Conservation (phyloP, 805 yeast species). For the Schizosaccharomyces lindneri region DNA sequence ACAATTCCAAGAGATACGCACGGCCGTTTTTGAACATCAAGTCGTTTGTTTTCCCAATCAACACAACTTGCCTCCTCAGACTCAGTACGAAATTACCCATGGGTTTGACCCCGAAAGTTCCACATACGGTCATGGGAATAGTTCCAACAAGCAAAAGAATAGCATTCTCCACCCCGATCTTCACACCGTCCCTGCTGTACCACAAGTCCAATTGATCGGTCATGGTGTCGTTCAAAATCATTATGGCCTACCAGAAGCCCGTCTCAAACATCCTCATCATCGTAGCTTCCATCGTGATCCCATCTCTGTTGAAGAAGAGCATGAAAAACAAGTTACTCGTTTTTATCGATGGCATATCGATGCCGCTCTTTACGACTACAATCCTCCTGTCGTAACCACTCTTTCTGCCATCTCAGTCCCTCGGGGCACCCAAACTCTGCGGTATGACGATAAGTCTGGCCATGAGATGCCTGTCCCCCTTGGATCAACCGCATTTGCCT, state of each 20-base stretch:
- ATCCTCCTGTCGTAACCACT: slow-evolving; percentile 73
- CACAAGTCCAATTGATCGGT: slow-evolving; percentile 78
- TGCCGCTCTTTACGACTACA: slow-evolving; percentile 61
- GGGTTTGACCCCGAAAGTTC: slow-evolving; percentile 57
- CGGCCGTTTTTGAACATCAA: slow-evolving; percentile 41
- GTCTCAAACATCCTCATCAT: slow-evolving; percentile 65
- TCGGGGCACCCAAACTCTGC: slow-evolving; percentile 20
- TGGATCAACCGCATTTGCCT: slow-evolving; percentile 75
- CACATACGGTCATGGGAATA: slow-evolving; percentile 67
- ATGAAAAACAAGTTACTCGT: slow-evolving; percentile 35
- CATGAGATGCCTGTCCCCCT: slow-evolving; percentile 44
- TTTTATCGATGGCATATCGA: slow-evolving; percentile 90
- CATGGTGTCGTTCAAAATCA: slow-evolving; percentile 39
- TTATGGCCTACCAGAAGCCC: slow-evolving; percentile 30
- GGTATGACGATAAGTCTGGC: slow-evolving; percentile 34
- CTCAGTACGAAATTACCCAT: slow-evolving; percentile 53
- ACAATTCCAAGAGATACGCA: slow-evolving; percentile 36
- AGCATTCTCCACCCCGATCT: slow-evolving; percentile 65
- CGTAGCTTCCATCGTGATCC: slow-evolving; percentile 49
- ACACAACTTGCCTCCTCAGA: slow-evolving; percentile 38
- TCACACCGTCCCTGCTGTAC: slow-evolving; percentile 50
- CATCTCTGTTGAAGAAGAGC: slow-evolving; percentile 36
- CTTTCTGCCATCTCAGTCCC: slow-evolving; percentile 39
- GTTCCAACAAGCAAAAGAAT: slow-evolving; percentile 30
- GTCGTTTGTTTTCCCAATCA: slow-evolving; percentile 57